Evolutionary conservation across 345 rosid genomes (phyloP).

Genomic region (Ceriops decandra): DNA sequence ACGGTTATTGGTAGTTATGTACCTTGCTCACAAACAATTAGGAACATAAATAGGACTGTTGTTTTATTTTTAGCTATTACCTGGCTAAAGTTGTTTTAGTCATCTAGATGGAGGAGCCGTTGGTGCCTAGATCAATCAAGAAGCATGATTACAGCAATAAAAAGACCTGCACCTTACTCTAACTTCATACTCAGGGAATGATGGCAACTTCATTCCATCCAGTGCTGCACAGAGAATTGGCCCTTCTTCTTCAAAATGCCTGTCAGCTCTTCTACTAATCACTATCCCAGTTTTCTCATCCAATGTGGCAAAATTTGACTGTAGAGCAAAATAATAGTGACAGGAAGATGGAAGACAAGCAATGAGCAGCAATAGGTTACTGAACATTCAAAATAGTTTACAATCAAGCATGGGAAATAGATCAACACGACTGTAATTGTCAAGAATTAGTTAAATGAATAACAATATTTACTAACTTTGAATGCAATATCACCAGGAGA

Average conservation of each 20-base stretch:
- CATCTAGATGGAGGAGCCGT: conserved; percentile 1
- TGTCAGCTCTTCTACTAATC: conserved; percentile 83
- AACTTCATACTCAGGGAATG: conserved; percentile 86
- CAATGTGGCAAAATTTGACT: conserved; percentile 96
- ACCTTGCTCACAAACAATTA: too few relatives aligned
- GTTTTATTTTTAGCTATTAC: background rate
- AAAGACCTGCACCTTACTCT: conserved; percentile 65
- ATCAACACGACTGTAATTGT: background rate
- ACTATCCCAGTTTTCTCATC: conserved; percentile 86
- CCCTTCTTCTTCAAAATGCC: conserved; percentile 97
- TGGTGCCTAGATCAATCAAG: conserved; percentile 1
- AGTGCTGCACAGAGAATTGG: conserved; percentile 90
- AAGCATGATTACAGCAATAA: background rate
- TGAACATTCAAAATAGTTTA: background rate
- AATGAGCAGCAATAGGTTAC: background rate
- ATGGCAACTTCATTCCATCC: conserved; percentile 83
- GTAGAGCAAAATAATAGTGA: conserved; percentile 16
- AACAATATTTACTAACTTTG: conserved; percentile 31
- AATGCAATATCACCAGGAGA: conserved; percentile 96
- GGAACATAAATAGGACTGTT: background rate
- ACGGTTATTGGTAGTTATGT: too few relatives aligned
- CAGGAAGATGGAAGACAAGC: background rate
- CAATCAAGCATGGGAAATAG: background rate
- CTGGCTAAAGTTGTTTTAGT: conserved; percentile 1
- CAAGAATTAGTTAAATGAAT: background rate